Base-by-base conservation (phyloP, 345 rosid species). In the Cochlearia excelsa region DNA sequence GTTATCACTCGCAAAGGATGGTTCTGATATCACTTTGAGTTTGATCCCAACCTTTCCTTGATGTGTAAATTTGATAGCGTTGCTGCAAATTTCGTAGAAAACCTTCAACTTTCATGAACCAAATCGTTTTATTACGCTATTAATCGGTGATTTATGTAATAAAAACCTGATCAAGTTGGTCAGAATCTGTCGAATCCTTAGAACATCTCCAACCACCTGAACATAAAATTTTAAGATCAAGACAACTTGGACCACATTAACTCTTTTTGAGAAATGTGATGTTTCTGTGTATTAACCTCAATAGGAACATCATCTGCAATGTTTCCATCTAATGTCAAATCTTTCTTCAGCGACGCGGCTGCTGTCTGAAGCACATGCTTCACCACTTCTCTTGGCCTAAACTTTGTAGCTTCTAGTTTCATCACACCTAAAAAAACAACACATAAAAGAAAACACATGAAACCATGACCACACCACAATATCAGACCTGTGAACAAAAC, bases 311-410 rank as follows among this genome's bases (percentile, higher is more conserved):
- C 92, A 77, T 87, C 92, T 9, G 90, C 78, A 58, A 93, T 72
- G 64, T 70, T 67, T 55, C 99, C 99, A 77, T 93, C 96, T 67
- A 93, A 65, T 50, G 83, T 93, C 63, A 93, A 76, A 62, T 69
- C 51, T 62, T 93, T 93, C 67, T 82, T 79, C 67, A 93, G 53
- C 7, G 99, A 89, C 8, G 97, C 99, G 1, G 95, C 97, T 34
- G 97, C 85, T 27, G 99, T 93, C 79, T 93, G 99, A 37, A 93
- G 86, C 9, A 93, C 97, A 33, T 93, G 92, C 74, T 82, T 89
- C 43, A 89, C 97, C 6, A 89, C 99, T 59, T 93, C 90, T 71
- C 97, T 74, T 26, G 99, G 99, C 38, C 90, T 74, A 63, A 93
- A 93, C 66, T 85, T 93, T 52, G 97, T 79, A 46, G 97, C 92